Evolutionary conservation across 495 filamentous ascomycete genomes (phyloP), one percentile per base, ranked within the genome.

Genomic region (Emericellopsis terricola): DNA sequence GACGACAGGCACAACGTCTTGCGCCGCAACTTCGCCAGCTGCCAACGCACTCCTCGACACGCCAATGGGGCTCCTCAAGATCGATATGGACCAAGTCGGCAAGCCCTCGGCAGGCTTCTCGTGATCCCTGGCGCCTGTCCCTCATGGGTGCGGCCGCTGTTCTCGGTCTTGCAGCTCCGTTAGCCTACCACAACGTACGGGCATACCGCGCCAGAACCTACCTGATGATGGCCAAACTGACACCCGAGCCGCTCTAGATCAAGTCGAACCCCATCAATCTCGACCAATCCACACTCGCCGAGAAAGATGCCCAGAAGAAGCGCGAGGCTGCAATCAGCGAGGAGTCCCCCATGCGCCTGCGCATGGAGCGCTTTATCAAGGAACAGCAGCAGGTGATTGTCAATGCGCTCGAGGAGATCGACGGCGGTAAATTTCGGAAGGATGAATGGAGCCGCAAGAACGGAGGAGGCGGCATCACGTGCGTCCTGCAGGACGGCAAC

Each of bases 331-430:
- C 67, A 30, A 51, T 86, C 15, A 73, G 64, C 8, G 66, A 75
- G 26, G 57, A 65, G 42, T 93, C 84, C 7, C 85, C 91, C 0
- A 99, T 99, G 91, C 87, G 91, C 29, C 65, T 94, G 28, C 82
- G 86, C 26, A 96, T 96, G 89, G 91, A 96, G 55, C 68, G 77
- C 38, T 79, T 96, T 51, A 85, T 96, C 52, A 89, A 89, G 51
- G 68, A 80, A 36, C 78, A 94, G 42, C 89, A 99, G 49, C 68
- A 76, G 39, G 71, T 78, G 34, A 96, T 96, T 36, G 78, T 94
- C 2, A 54, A 64, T 23, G 81, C 76, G 19, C 68, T 97, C 3
- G 75, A 87, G 49, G 63, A 70, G 38, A 60, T 94, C 19, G 89
- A 99, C 50, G 81, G 83, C 27, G 71, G 69, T 36, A 65, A 68